Conservation (phyloP, 2,329 filamentous ascomycete species). For the Botrytis byssoidea region DNA sequence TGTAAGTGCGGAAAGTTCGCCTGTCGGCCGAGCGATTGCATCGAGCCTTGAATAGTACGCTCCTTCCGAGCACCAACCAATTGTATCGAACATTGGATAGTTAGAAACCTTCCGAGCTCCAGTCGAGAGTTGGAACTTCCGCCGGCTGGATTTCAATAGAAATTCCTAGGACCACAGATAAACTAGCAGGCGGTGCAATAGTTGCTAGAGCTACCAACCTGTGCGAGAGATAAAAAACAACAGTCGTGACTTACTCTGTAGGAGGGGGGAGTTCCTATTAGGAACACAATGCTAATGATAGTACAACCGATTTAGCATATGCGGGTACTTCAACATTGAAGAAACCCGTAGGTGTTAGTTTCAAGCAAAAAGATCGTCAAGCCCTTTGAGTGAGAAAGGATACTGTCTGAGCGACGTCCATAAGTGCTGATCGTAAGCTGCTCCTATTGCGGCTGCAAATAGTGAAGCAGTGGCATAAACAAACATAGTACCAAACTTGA, state of each 20-base stretch:
- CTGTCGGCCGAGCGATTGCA: background rate
- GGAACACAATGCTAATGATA: too few species aligned
- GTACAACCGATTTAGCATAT: background rate
- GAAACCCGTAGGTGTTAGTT: constrained; percentile 19
- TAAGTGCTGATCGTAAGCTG: constrained; percentile 24
- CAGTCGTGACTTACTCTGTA: background rate
- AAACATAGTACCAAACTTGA: constrained; percentile 25
- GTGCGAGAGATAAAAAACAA: background rate
- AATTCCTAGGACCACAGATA: constrained; percentile 13
- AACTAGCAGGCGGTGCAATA: constrained; percentile 4
- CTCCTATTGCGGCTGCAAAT: constrained; percentile 16
- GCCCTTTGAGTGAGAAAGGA: constrained; percentile 14
- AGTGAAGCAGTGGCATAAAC: constrained; percentile 20
- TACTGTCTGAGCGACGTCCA: constrained; percentile 24
- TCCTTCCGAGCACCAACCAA: background rate
- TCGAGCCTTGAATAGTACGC: background rate
- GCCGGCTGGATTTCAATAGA: background rate
- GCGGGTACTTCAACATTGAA: constrained; percentile 12
- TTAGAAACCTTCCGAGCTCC: background rate
- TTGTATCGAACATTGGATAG: background rate
- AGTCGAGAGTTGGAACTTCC: background rate
- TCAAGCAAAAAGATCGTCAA: constrained; percentile 26
- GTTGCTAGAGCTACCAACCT: constrained; percentile 12
- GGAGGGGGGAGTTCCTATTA: background rate
- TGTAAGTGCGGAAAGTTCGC: background rate